A percentile compares a stretch with the other conserved stretches of the same genome.
Conservation (phyloP, 257 asterid genomes). For the Handroanthus guayacan region DNA sequence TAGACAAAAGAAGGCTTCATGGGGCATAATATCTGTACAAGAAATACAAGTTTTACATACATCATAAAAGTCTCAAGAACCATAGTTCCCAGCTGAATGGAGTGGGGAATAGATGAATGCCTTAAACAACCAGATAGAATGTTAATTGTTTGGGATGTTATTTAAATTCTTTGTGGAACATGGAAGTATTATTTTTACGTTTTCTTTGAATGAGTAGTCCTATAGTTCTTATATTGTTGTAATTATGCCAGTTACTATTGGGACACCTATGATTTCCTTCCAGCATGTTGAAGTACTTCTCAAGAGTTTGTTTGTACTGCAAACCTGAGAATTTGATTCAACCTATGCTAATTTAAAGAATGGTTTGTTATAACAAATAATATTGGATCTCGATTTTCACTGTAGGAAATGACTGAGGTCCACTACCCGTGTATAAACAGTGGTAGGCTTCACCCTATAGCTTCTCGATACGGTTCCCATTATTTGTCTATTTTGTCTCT, state of each 20-base stretch:
- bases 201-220: conserved; percentile 5
- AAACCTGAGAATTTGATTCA: not conserved
- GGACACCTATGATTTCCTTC: not conserved
- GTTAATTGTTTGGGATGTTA: not conserved
- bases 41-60: not conserved
- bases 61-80: not conserved
- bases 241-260: not conserved
- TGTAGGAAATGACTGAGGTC: conserved; percentile 12
- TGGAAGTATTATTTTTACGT: conserved; percentile 8
- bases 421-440: conserved; percentile 25
- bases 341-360: conserved; percentile 7
- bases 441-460: conserved; percentile 13
- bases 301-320: not conserved
- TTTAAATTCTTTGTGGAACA: not conserved
- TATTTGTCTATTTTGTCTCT: conserved; percentile 12
- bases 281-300: not conserved
- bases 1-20: no score
- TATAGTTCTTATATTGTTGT: not conserved
- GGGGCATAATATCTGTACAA: not conserved
- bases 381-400: not conserved
- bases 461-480: conserved; percentile 3
- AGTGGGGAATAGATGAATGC: not conserved
- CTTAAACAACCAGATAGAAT: conserved; percentile 4
- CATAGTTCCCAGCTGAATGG: not conserved
- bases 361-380: conserved; percentile 16